Evolutionary conservation across 2,329 filamentous ascomycete species (phyloP), one percentile per base, ranked within the genome.

Genomic region (Tolypocladium ovalisporum): DNA sequence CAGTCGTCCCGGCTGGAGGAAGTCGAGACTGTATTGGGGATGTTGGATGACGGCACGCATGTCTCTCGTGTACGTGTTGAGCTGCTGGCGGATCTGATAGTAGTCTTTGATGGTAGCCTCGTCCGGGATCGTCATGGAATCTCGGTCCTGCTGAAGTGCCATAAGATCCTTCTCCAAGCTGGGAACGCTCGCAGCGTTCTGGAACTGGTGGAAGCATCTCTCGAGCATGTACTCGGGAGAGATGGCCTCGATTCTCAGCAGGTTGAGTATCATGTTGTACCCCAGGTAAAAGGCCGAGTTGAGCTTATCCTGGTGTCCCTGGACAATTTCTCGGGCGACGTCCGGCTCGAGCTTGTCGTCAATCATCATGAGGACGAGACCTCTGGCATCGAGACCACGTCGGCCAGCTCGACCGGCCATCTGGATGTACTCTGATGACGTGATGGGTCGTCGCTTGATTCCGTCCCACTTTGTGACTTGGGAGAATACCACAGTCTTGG

Each of bases 291-390:
- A 99, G 1, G 94, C 94, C 4, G 94, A 97, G 74, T 97, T 97
- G 35, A 99, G 85, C 64, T 92, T 91, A 72, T 99, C 95, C 71
- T 99, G 94, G 68, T 97, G 89, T 63, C 94, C 94, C 56, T 94
- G 90, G 15, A 99, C 94, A 65, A 99, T 97, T 62, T 89, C 87
- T 73, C 96, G 96, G 47, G 94, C 93, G n/a, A 88, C 86, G 2
- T 90, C 85, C 1, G 94, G 94, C 67, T 99, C 94, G 77, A 99
- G 93, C 75, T 94, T 90, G 71, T 95, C 89, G 68, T 95, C 88
- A 61, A 99, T 89, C 93, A 99, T 97, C 90, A 99, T 97, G 71
- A 99, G 97, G 64, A 99, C 94, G 65, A 97, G 95, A 81, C 94
- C 94, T 63, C 94, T 88, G 61, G 97, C 92, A 76, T 99, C 94